Percentiles rank a stretch among this genome's conserved stretches.
Conservation (phyloP, 805 yeast genomes). For the Torulaspora indica region DNA sequence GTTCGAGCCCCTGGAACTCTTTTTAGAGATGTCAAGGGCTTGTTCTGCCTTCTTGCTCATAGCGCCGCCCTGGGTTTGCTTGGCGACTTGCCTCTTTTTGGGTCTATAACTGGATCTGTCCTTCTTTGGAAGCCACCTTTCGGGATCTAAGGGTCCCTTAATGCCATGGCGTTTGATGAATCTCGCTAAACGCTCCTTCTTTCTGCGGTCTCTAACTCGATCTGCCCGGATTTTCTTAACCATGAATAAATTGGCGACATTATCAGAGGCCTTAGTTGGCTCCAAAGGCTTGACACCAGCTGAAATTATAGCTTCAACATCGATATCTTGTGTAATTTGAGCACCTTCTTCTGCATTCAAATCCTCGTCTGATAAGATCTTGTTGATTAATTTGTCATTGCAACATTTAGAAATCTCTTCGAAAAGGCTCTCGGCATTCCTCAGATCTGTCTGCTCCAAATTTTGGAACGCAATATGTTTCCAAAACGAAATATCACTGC, state of each 20-base stretch:
- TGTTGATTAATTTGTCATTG: constrained; percentile 15
- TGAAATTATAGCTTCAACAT: constrained; percentile 21
- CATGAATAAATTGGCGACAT: constrained; percentile 17
- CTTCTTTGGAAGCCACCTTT: constrained; percentile 88
- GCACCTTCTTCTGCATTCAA: constrained; percentile 12
- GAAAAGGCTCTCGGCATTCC: constrained; percentile 19
- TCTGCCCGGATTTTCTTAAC: constrained; percentile 34
- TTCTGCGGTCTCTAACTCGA: constrained; percentile 18
- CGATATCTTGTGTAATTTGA: constrained; percentile 21
- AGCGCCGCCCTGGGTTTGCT: constrained; percentile 62
- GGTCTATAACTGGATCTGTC: constrained; percentile 83
- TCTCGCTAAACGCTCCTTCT: constrained; percentile 22
- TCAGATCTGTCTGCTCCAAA: constrained; percentile 19
- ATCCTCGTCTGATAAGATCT: constrained; percentile 11
- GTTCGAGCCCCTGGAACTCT: constrained; percentile 11
- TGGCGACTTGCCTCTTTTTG: constrained; percentile 49
- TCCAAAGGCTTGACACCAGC: constrained; percentile 24
- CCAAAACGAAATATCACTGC: constrained; percentile 25
- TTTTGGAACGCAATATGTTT: constrained; percentile 29
- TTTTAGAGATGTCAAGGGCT: constrained; percentile 31
- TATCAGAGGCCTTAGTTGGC: constrained; percentile 6
- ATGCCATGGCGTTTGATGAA: constrained; percentile 17
- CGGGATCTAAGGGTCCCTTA: constrained; percentile 52
- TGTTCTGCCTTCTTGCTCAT: constrained; percentile 40
- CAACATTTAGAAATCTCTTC: constrained; percentile 8